These are phyloP conservation scores for Fomitopsis palustris DNA, from an alignment of 1,284 basidiomycete species.

Conservation along the genomic window DNA sequence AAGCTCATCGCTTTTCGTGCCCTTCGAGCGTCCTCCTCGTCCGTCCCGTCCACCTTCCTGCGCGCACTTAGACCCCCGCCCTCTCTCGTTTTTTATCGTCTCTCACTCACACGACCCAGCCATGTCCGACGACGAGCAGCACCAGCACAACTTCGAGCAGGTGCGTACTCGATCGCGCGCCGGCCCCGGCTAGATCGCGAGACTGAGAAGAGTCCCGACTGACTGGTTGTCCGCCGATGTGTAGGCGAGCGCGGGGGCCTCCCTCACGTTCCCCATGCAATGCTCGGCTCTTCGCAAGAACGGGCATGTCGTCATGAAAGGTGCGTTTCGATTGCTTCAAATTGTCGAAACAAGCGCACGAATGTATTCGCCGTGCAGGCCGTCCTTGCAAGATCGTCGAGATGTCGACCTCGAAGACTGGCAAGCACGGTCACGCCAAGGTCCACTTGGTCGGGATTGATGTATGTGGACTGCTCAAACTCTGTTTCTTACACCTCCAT, in stretches of 20 bases:
- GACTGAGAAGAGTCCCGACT: slow-evolving; percentile 9
- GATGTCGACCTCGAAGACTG: slow-evolving; percentile 99
- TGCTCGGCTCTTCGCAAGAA: slow-evolving; percentile 95
- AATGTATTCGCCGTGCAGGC: slow-evolving; percentile 37
- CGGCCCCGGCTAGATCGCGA: not conserved
- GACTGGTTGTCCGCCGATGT: slow-evolving; percentile 2
- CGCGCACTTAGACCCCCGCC: slow-evolving; percentile 14
- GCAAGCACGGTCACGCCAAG: slow-evolving; percentile 99
- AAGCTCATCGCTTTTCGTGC: not conserved
- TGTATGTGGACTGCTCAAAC: slow-evolving; percentile 49
- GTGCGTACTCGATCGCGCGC: slow-evolving; percentile 30
- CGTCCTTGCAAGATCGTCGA: slow-evolving; percentile 99
- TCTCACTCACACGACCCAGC: slow-evolving; percentile 28
- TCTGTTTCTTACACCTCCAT: not conserved
- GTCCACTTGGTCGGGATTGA: slow-evolving; percentile 97
- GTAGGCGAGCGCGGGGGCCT: slow-evolving; percentile 78
- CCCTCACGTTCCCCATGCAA: slow-evolving; percentile 91
- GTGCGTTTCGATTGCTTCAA: slow-evolving; percentile 29
- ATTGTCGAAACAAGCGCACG: not conserved
- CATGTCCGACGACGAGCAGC: slow-evolving; percentile 90
- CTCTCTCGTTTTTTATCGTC: slow-evolving; percentile 8
- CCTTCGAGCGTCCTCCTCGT: slow-evolving; percentile 10
- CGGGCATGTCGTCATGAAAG: slow-evolving; percentile 98
- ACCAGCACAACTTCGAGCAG: slow-evolving; percentile 89
- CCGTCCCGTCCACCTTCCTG: slow-evolving; percentile 1